Base-by-base conservation (phyloP, 768 basidiomycete species). In the Hortiboletus campestris region DNA sequence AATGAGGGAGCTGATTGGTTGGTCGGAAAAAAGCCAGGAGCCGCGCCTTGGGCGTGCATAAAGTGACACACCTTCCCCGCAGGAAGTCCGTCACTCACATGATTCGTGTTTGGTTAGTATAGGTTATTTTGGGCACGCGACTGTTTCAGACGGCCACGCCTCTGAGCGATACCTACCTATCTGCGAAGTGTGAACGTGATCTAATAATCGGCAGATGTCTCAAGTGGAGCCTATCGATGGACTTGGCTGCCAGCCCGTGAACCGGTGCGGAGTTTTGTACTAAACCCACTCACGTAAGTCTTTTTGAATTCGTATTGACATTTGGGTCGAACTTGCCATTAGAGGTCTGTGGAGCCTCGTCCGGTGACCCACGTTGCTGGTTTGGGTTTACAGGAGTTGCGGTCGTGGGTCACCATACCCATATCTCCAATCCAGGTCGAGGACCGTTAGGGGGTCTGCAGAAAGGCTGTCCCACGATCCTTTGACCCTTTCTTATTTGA, bases 1-100 rank as follows among this genome's bases (percentile, higher is more conserved):
- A 61, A 95, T 96, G 88, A 80, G 88, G 58, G 78, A 84, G 63
- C 71, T 94, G 46, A 80, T 92, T 61, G 89, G 88, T 14, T 89
- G 89, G 88, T 61, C 67, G 22, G 55, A 68, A 56, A 75, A 73
- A 62, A 72, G 70, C 32, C 53, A 64, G 46, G 55, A 52, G 39
- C 51, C 60, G 63, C 62, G 39, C 53, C 48, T 49, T 36, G 57
- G 48, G 38, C 46, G 55, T 47, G 60, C 60, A 55, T 69, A 50
- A 53, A 31, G 28, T 46, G 55, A 55, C 56, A 52, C 29, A 36
- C 3, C 44, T 45, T 53, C 31, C 41, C 58, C 51, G 42, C 49
- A 55, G 47, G 51, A 56, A 55, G 25, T 19, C 45, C 47, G 49
- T 20, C 40, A n/a, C 16, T 35, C 39, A 46, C 41, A 49, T 57